Base-by-base conservation (phyloP, 108 stramenopile genomes). In the Parietichytrium sp. region DNA sequence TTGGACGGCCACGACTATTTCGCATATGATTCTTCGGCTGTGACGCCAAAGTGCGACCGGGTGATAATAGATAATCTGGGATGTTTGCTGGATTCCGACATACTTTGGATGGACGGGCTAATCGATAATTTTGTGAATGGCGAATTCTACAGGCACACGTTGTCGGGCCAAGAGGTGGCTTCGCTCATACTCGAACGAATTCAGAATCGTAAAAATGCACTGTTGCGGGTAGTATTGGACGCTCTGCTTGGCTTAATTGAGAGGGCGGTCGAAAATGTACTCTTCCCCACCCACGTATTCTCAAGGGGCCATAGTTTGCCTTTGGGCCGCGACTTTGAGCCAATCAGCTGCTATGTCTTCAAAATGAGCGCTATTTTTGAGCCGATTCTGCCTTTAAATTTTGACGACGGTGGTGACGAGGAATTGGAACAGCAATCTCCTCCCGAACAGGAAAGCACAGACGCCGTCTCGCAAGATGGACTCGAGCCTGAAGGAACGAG, bases 71-170 rank as follows among this genome's bases (percentile, higher is more conserved):
- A 49, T 20, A 79, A 79, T 27, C 48, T 23, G 15, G 13, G 23
- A 8, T 79, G 49, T 79, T 49, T 79, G 20, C 8, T 0, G 20
- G 25, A 47, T 25, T 47, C 29, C 23, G 78, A 79, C 13, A 15
- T 6, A 10, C 4, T 25, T 10, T 47, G 12, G 26, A 8, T 79
- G 4, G 48, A 79, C 48, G 48, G 6, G 6, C 48, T 49, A 0
- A 3, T 79, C 23, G 78, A 79, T 27, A 20, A 20, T 25, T 79
- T 49, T 29, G 16, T 79, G 20, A 79, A 79, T 20, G 49, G 78
- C 15, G 49, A 26, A 8, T 79, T 49, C 20, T 79, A 79, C 78
- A 13, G 49, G 1, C 4, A 6, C 78, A 27, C 10, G 26, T 16
- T 10, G 1, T 48, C 78, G 26, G 78, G 7, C 26, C 49, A 27